Conservation (phyloP, 306 rosid genomes). For the Abrus pulchellus region DNA sequence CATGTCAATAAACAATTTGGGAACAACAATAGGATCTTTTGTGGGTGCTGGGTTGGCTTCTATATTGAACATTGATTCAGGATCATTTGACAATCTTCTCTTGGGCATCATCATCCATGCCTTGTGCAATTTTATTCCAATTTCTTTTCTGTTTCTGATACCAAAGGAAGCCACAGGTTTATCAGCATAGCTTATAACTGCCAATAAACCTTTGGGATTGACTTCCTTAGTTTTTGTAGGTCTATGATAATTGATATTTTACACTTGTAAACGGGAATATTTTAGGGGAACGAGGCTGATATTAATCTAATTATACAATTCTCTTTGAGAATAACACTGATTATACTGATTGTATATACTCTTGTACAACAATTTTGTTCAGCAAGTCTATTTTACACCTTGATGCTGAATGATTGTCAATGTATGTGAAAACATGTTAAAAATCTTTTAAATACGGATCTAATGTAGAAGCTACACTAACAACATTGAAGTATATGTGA, state of each 20-base stretch:
- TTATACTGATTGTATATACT: slow-evolving; percentile 31
- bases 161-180: slow-evolving; percentile 86
- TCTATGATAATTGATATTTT: slow-evolving; percentile 37
- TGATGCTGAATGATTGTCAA: no score
- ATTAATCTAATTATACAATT: slow-evolving; percentile 8
- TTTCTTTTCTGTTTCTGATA: slow-evolving; percentile 78
- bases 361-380: slow-evolving; percentile 36
- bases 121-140: slow-evolving; percentile 75
- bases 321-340: slow-evolving; percentile 23
- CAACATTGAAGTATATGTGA: no score
- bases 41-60: slow-evolving; percentile 84
- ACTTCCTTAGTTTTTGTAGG: slow-evolving; percentile 33
- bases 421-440: no score
- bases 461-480: no score
- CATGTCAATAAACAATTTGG: slow-evolving; percentile 90
- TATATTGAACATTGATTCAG: slow-evolving; percentile 72
- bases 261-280: slow-evolving; percentile 45
- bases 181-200: slow-evolving; percentile 58
- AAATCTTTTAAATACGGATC: no score
- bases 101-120: slow-evolving; percentile 70
- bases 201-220: not conserved
- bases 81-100: slow-evolving; percentile 81
- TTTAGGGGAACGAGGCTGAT: slow-evolving; percentile 23
- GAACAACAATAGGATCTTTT: slow-evolving; percentile 74
- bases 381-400: not conserved